phyloP scores from a whole-genome alignment of 805 yeast genomes.

The Barnettozyma californica region DNA sequence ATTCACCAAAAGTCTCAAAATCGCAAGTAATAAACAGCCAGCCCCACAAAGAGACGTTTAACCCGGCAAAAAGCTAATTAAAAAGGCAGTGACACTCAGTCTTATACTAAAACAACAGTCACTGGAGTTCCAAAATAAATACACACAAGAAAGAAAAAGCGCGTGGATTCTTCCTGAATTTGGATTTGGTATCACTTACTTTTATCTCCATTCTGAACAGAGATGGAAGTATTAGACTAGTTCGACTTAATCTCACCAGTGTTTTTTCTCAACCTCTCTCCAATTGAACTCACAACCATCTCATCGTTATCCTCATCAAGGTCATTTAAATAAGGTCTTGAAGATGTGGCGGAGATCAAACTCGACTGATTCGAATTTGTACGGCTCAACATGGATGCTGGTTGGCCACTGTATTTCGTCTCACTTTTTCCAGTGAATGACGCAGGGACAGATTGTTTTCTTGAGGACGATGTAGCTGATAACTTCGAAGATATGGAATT shows the following conservation, averaged over 20 bases:
- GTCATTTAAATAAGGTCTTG: constrained; percentile 6
- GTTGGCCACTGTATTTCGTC: neutral
- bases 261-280: constrained; percentile 29
- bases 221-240: neutral
- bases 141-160: neutral
- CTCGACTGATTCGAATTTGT: constrained; percentile 16
- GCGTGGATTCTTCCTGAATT: neutral
- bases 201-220: neutral
- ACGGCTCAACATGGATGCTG: constrained; percentile 2
- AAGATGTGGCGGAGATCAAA: constrained; percentile 9
- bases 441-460: constrained; percentile 5
- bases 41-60: neutral
- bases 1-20: too few species aligned
- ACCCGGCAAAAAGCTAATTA: neutral
- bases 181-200: neutral
- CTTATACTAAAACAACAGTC: neutral
- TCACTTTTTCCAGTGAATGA: neutral
- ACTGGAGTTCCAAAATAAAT: neutral
- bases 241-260: constrained; percentile 24
- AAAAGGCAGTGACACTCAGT: neutral
- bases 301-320: constrained; percentile 19
- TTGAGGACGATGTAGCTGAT: constrained; percentile 9
- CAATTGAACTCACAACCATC: constrained; percentile 30
- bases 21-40: neutral
- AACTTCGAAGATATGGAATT: constrained; percentile 12